Percentiles rank a stretch among this genome's conserved stretches.
These are phyloP conservation scores for Verticillium nonalfalfae DNA, from an alignment of 2,329 filamentous ascomycete genomes.

Conservation along the genomic window DNA sequence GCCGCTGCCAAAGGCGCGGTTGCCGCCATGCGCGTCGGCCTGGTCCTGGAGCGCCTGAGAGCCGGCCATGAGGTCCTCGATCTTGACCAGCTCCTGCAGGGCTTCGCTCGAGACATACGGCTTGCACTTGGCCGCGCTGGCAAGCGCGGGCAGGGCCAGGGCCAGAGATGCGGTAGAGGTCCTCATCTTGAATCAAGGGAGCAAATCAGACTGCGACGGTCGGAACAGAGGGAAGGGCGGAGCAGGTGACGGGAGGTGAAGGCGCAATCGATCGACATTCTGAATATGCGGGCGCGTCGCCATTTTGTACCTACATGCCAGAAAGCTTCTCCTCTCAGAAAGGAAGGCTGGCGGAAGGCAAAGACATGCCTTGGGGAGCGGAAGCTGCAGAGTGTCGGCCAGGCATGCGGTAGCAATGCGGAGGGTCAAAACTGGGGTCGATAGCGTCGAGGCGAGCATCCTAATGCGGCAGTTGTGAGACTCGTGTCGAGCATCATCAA, in stretches of 20 bases:
- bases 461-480: conserved; percentile 1
- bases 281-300: neutral
- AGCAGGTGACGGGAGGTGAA: neutral
- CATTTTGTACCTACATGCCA: neutral
- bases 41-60: conserved; percentile 38
- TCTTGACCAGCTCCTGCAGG: conserved; percentile 24
- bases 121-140: conserved; percentile 18
- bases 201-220: neutral
- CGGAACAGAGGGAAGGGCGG: neutral
- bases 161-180: conserved; percentile 16
- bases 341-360: neutral
- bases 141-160: conserved; percentile 16
- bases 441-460: neutral
- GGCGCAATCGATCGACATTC: neutral
- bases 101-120: conserved; percentile 27
- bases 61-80: conserved; percentile 33
- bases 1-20: conserved; percentile 34
- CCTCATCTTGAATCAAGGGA: conserved; percentile 6
- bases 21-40: conserved; percentile 32
- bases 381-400: neutral
- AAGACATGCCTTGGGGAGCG: neutral
- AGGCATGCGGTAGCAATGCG: neutral
- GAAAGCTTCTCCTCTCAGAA: neutral
- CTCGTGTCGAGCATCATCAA: neutral
- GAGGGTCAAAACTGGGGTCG: neutral